Evolutionary conservation across 176 grass and related monocot species (phyloP).

Genomic region (Aegilops tauschii): DNA sequence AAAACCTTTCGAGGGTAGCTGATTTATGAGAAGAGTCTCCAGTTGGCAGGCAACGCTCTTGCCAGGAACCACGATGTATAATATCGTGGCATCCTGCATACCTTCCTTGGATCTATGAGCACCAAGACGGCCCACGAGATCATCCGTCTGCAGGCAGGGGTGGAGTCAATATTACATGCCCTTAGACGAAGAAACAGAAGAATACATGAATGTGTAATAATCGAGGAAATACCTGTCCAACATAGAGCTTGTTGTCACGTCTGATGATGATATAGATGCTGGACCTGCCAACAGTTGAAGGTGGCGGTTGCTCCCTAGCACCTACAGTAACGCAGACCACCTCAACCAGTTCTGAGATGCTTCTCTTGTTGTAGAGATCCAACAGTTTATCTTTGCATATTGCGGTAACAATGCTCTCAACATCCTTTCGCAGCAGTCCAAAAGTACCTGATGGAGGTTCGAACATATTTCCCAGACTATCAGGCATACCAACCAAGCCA

Average conservation of each 20-base stretch:
- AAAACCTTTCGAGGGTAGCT: constrained; percentile 72
- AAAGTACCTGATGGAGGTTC: constrained; percentile 17
- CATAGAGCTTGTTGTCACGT: constrained; percentile 70
- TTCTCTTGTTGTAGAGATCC: constrained; percentile 56
- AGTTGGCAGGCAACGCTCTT: constrained; percentile 90
- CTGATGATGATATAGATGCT: constrained; percentile 83
- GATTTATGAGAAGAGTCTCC: constrained; percentile 94
- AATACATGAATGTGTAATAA: not conserved
- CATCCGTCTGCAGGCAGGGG: constrained; percentile 81
- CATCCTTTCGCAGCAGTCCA: constrained; percentile 45
- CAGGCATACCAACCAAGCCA: constrained; percentile 22
- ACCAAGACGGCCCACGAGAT: constrained; percentile 66
- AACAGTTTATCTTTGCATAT: constrained; percentile 69
- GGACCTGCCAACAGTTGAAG: constrained; percentile 84
- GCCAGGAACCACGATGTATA: constrained; percentile 80
- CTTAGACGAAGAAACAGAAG: not conserved
- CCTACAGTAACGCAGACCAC: constrained; percentile 59
- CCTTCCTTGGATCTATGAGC: constrained; percentile 76
- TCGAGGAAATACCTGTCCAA: constrained; percentile 71
- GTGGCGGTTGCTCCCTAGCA: constrained; percentile 79
- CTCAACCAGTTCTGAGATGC: constrained; percentile 46
- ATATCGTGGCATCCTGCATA: constrained; percentile 62
- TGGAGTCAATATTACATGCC: not conserved
- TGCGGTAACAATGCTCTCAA: constrained; percentile 55
- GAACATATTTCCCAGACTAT: constrained; percentile 28